Evolutionary conservation across 345 rosid species (phyloP), one percentile per base, ranked within the genome.

Genomic region (Moringa oleifera): DNA sequence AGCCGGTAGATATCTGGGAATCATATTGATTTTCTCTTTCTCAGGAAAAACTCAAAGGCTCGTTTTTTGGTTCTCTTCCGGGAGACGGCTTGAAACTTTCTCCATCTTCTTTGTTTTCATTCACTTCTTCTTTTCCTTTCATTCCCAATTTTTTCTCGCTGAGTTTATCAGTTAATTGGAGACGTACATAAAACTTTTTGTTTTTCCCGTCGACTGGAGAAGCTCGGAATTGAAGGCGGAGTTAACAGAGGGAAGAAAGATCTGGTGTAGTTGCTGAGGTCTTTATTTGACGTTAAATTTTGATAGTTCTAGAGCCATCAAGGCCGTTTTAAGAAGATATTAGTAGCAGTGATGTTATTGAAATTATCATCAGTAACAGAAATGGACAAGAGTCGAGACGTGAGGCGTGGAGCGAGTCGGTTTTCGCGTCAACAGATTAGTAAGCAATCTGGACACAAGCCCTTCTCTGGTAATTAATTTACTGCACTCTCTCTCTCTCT

Each of bases 301-400:
- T 33, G 69, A 49, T 69, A 36, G 65, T 19, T 18, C 58, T 33
- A 28, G 37, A 66, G 71, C 77, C 71, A 22, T 60, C 51, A 55
- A 73, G 68, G 74, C 76, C 57, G 62, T 69, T 68, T 56, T 66
- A 53, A n/a, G 23, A 13, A 22, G 41, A 51, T 33, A 63, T 55
- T 70, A 11, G 53, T 20, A 20, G 6, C 1, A 1, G 47, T 41
- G 6, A 41, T 41, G 47, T 41, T 41, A 41, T 7, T 41, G 47
- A 41, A 41, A 64, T 54, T 45, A 61, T 54, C n/a, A 45, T 62
- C 58, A 61, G 66, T 70, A 55, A 23, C 53, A 63, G 82, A 78
- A 68, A 88, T 82, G 85, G 87, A 88, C 82, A 86, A 70, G 76
- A 67, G 70, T 71, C 70, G 75, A 60, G 88, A 85, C 80, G 64